A percentile compares a stretch with the other conserved stretches of the same genome.
Evolutionary conservation across 2,329 filamentous ascomycete species (phyloP).

Genomic region (Penicillium freii): DNA sequence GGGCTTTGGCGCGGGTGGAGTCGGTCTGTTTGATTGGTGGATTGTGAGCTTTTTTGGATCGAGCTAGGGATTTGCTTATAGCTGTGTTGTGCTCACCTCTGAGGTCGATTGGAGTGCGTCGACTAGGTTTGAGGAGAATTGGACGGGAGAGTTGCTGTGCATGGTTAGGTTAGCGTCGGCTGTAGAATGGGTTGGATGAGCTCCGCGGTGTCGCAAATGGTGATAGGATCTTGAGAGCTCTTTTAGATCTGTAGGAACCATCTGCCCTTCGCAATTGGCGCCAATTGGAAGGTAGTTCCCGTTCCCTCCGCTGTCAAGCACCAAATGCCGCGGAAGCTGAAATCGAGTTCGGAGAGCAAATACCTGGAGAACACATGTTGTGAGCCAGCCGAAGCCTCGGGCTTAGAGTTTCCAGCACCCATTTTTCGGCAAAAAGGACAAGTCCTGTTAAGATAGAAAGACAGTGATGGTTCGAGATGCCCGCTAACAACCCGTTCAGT

Average conservation of each 20-base stretch:
- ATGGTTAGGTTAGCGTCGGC: slow-evolving; percentile 15
- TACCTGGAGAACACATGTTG: slow-evolving; percentile 65
- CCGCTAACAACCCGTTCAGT: slow-evolving; percentile 10
- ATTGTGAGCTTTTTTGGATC: neutral
- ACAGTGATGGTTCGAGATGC: slow-evolving; percentile 5
- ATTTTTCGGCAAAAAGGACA: slow-evolving; percentile 38
- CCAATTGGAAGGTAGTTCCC: slow-evolving; percentile 9
- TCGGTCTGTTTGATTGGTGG: slow-evolving; percentile 65
- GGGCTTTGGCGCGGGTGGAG: slow-evolving; percentile 74
- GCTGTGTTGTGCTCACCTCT: slow-evolving; percentile 62
- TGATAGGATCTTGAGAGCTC: neutral
- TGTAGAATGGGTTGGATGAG: neutral
- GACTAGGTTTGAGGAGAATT: slow-evolving; percentile 77
- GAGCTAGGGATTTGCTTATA: slow-evolving; percentile 1
- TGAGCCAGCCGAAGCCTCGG: slow-evolving; percentile 48
- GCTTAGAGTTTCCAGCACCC: slow-evolving; percentile 64
- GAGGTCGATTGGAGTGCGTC: slow-evolving; percentile 79
- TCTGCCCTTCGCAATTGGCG: slow-evolving; percentile 6
- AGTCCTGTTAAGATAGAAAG: slow-evolving; percentile 9
- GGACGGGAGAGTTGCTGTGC: slow-evolving; percentile 53
- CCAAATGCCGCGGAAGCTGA: slow-evolving; percentile 7
- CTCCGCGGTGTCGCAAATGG: neutral
- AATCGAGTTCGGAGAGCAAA: slow-evolving; percentile 3
- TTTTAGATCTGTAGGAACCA: neutral
- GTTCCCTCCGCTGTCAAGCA: slow-evolving; percentile 7